These are phyloP conservation scores for Solanum hybrid DNA, from an alignment of 305 asterid species.

Conservation along the genomic window DNA sequence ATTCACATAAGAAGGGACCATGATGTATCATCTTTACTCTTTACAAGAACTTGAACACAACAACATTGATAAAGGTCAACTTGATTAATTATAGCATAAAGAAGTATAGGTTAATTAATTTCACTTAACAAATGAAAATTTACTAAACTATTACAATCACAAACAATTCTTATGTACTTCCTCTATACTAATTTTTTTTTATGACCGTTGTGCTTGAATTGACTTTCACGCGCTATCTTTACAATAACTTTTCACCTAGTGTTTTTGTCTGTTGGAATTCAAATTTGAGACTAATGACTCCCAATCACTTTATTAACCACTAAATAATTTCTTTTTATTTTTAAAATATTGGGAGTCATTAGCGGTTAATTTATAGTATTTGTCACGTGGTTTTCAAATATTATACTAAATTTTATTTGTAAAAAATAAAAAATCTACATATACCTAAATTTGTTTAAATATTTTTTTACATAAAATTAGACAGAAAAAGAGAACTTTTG, in stretches of 20 bases:
- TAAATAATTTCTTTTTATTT: no score
- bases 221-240: no score
- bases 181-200: background rate
- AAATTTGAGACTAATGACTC: background rate
- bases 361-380: background rate
- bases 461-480: background rate
- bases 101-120: background rate
- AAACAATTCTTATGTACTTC: background rate
- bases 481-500: background rate
- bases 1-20: background rate
- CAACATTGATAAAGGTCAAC: background rate
- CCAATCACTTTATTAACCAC: accelerated
- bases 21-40: background rate
- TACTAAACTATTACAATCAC: background rate
- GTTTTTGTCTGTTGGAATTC: background rate
- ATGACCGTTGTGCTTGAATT: no score
- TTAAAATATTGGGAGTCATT: background rate
- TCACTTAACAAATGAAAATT: background rate
- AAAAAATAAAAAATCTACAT: no score
- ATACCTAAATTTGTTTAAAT: background rate
- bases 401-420: no score
- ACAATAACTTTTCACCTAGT: background rate
- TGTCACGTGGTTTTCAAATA: background rate
- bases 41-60: background rate
- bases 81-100: background rate